Percentiles rank a stretch among this genome's conserved stretches.
Conservation (phyloP, 129 eudicot genomes). For the sunflower (Helianthus annuus) region HanXRQr2.0-SUNRISE NC_035448.2:197186585-197187084, state of each 20-base stretch:
- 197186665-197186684: too few species aligned
- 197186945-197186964: constrained; percentile 85
- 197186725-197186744: too few species aligned
- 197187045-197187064: constrained; percentile 96
- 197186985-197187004: constrained; percentile 88
- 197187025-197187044: constrained; percentile 94
- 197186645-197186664: too few species aligned
- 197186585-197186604: too few species aligned
- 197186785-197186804: background rate
- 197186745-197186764: too few species aligned
- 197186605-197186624: too few species aligned
- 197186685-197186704: too few species aligned
- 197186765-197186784: background rate
- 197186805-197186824: constrained; percentile 59
- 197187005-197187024: constrained; percentile 65
- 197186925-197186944: constrained; percentile 91
- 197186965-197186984: constrained; percentile 87
- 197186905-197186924: constrained; percentile 82
- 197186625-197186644: too few species aligned
- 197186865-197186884: constrained; percentile 85
- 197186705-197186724: too few species aligned
- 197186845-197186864: constrained; percentile 98
- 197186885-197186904: constrained; percentile 78
- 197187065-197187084: constrained; percentile 12
- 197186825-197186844: constrained; percentile 91